phyloP scores from a whole-genome alignment of 2,329 filamentous ascomycete genomes.

The Aureobasidium namibiae region DNA sequence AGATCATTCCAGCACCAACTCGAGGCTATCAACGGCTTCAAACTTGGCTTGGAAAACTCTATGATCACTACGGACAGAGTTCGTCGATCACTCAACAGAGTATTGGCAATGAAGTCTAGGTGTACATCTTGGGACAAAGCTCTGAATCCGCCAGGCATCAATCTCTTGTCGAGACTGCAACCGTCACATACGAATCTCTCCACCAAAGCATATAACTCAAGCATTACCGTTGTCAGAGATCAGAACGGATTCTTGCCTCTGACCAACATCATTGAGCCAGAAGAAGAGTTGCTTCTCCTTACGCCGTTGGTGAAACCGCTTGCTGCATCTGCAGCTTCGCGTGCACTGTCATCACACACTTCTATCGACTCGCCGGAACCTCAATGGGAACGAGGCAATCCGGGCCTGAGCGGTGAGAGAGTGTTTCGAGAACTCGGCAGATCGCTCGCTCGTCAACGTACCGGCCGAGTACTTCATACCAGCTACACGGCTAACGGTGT shows the following conservation, averaged over 20 bases:
- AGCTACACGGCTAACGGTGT: conserved; percentile 94
- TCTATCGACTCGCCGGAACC: conserved; percentile 49
- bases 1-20: conserved; percentile 81
- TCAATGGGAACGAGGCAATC: conserved; percentile 49
- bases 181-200: conserved; percentile 75
- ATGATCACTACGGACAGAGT: conserved; percentile 78
- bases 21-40: conserved; percentile 83
- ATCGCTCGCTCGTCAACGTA: conserved; percentile 75
- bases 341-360: conserved; percentile 56
- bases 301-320: conserved; percentile 86
- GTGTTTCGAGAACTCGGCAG: conserved; percentile 86
- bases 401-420: conserved; percentile 82
- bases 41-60: conserved; percentile 80
- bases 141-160: conserved; percentile 74
- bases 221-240: conserved; percentile 87
- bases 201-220: conserved; percentile 78
- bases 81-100: conserved; percentile 67
- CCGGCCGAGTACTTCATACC: conserved; percentile 81
- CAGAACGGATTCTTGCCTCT: conserved; percentile 78
- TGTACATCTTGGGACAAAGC: conserved; percentile 90
- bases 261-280: conserved; percentile 68
- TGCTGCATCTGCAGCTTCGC: conserved; percentile 79
- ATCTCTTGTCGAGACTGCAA: conserved; percentile 70
- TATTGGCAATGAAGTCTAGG: conserved; percentile 70
- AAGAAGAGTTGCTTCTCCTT: conserved; percentile 81